Evolutionary conservation across 1,284 basidiomycete species (phyloP).

Genomic region (Sparassis latifolia): DNA sequence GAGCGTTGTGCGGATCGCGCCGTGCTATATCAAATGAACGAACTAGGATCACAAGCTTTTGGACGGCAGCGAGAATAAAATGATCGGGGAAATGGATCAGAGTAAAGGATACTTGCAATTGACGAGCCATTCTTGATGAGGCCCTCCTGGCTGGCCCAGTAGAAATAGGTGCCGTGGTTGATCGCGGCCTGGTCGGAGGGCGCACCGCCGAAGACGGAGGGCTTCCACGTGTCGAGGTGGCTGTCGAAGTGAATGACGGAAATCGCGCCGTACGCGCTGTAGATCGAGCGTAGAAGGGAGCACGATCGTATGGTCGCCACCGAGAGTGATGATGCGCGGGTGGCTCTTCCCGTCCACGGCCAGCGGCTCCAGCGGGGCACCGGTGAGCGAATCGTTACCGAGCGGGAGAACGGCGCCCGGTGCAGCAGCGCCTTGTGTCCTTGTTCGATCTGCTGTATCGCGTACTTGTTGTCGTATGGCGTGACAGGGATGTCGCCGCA

Average conservation of each 20-base stretch:
- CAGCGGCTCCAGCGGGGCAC: conserved; percentile 45
- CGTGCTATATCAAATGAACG: conserved; percentile 53
- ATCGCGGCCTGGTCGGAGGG: conserved; percentile 62
- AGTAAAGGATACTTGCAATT: conserved; percentile 63
- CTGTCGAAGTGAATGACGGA: conserved; percentile 80
- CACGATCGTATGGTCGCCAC: conserved; percentile 75
- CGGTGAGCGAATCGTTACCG: conserved; percentile 53
- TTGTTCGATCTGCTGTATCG: conserved; percentile 69
- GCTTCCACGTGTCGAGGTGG: conserved; percentile 70
- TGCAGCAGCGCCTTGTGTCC: conserved; percentile 60
- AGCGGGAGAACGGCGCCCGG: conserved; percentile 53
- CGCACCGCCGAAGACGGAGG: conserved; percentile 62
- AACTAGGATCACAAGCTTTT: conserved; percentile 63
- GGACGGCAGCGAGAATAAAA: conserved; percentile 9
- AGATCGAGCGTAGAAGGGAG: conserved; percentile 59
- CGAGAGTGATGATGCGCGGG: conserved; percentile 66
- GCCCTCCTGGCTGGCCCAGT: conserved; percentile 72
- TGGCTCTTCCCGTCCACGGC: conserved; percentile 58
- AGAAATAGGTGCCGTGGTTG: conserved; percentile 76
- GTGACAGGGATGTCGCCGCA: conserved; percentile 61
- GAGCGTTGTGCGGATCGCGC: conserved; percentile 71
- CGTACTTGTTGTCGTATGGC: conserved; percentile 63
- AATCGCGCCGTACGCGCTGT: conserved; percentile 64
- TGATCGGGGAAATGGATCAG: conserved; percentile 12
- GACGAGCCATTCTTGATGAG: conserved; percentile 71